Base-by-base conservation (phyloP, 352 stramenopile species). In the Thraustotheca clavata region DNA sequence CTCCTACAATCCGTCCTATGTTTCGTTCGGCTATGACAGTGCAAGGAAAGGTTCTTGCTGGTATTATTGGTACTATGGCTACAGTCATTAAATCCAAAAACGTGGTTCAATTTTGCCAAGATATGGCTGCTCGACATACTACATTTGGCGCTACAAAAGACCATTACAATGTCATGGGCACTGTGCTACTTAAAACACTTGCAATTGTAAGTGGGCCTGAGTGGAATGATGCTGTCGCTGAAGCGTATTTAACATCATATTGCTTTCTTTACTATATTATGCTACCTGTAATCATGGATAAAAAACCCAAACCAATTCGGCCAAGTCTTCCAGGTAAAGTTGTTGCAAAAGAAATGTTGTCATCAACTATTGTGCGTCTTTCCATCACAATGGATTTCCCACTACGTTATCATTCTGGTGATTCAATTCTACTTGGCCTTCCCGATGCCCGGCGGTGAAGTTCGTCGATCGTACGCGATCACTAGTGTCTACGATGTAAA, bases 261-360 rank as follows among this genome's bases (percentile, higher is more conserved):
- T 65, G 57, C 40, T 40, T 65, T n/a, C 36, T 65, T 46, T 39
- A 54, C 16, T 65, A 65, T 33, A 20, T 65, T 16, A 65, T 65
- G 38, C 57, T 65, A 1, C 57, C 57, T 5, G 57, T 65, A 4
- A 54, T 65, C 22, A 43, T 65, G 26, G 35, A 54, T n/a, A 39
- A 65, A 11, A n/a, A 27, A 26, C 57, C 57, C 24, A 43, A 50
- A 14, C 20, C 36, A 18, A 34, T 65, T 9, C 20, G 20, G n/a
- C 18, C 22, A 22, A 41, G 38, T 4, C 14, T 65, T 24, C n/a
- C 39, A 4, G 38, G 9, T 11, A 54, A 43, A 5, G 57, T 65
- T 46, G 46, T 46, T 1, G 38, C 38, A 7, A 40, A 54, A 5
- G 20, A 55, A 14, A 24, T 31, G 9, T 26, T 62, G 22, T 22